Percentiles rank a stretch among this genome's conserved stretches.
Conservation (phyloP, 192 early-diverging fungal genomes). For the Entomortierella parvispora region DNA sequence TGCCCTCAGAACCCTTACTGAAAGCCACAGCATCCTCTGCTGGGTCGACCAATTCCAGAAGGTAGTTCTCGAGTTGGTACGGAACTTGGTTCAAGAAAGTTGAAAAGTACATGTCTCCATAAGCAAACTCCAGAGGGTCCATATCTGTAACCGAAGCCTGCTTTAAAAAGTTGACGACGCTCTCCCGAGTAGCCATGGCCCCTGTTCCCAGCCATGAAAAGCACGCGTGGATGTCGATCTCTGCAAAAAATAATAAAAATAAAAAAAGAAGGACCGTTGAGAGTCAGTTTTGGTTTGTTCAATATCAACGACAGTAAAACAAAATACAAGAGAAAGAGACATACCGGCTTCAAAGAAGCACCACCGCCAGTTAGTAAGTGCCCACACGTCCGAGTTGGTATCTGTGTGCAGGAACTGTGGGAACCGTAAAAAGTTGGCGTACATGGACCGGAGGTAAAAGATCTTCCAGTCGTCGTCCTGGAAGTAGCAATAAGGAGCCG, state of each 20-base stretch:
- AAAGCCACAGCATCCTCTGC: constrained; percentile 52
- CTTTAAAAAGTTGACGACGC: constrained; percentile 59
- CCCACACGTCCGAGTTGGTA: constrained; percentile 58
- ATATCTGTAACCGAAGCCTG: constrained; percentile 56
- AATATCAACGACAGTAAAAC: not conserved
- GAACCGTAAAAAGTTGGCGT: constrained; percentile 66
- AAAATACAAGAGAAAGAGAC: constrained; percentile 5
- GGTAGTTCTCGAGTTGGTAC: constrained; percentile 60
- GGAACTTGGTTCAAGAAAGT: constrained; percentile 65
- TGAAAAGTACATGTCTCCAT: constrained; percentile 66
- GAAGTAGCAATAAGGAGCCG: constrained; percentile 67
- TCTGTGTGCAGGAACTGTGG: constrained; percentile 65
- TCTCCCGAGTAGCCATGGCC: constrained; percentile 58
- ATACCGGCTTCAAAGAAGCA: constrained; percentile 68
- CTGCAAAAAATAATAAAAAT: constrained; percentile 29
- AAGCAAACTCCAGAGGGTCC: constrained; percentile 58
- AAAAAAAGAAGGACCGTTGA: not conserved
- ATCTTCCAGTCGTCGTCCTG: constrained; percentile 65
- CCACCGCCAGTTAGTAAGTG: constrained; percentile 62
- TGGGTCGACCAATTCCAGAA: constrained; percentile 51
- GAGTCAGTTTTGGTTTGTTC: not conserved
- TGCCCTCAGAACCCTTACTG: constrained; percentile 50
- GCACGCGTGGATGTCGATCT: constrained; percentile 61
- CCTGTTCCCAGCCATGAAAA: constrained; percentile 62
- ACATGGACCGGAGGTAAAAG: constrained; percentile 58